Percentiles rank a stretch among this genome's conserved stretches.
Evolutionary conservation across 768 basidiomycete genomes (phyloP).

Genomic region (Punctularia strigosozonata): DNA sequence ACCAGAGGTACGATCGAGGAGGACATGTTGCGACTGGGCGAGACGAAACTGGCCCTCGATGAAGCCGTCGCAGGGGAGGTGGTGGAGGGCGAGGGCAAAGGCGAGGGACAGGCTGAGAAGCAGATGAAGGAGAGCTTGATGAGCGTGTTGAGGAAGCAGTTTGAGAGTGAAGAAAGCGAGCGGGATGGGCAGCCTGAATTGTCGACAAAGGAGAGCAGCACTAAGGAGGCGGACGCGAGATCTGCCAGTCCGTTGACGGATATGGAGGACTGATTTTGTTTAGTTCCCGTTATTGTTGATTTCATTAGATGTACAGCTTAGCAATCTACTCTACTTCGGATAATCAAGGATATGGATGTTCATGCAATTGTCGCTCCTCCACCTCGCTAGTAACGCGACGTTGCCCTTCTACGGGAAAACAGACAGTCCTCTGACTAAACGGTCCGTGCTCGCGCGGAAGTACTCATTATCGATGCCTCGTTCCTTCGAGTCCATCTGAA

Average conservation of each 20-base stretch:
- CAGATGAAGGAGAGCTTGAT: constrained; percentile 83
- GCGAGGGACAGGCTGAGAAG: constrained; percentile 41
- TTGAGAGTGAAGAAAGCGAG: constrained; percentile 42
- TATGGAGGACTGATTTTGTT: not conserved
- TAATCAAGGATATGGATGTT: no score
- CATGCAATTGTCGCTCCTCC: no score
- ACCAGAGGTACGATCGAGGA: constrained; percentile 91
- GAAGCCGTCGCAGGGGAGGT: constrained; percentile 81
- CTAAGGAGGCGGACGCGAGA: not conserved
- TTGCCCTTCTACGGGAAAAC: no score
- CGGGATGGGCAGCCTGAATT: constrained; percentile 8
- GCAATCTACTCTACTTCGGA: no score
- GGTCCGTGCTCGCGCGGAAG: constrained; percentile 71
- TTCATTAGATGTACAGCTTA: no score
- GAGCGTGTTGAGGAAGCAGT: constrained; percentile 72
- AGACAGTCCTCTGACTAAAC: constrained; percentile 51
- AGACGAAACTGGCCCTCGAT: constrained; percentile 85
- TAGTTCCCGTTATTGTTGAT: no score
- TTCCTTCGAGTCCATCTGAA: constrained; percentile 70
- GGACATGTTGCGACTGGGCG: constrained; percentile 83
- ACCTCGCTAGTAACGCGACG: no score
- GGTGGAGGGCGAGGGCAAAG: constrained; percentile 39
- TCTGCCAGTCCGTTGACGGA: not conserved
- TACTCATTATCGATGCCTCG: constrained; percentile 90
- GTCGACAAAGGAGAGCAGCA: constrained; percentile 1